A percentile compares a stretch with the other conserved stretches of the same genome.
Evolutionary conservation across 257 asterid genomes (phyloP).

Genomic region (Solanum lignicaule): DNA sequence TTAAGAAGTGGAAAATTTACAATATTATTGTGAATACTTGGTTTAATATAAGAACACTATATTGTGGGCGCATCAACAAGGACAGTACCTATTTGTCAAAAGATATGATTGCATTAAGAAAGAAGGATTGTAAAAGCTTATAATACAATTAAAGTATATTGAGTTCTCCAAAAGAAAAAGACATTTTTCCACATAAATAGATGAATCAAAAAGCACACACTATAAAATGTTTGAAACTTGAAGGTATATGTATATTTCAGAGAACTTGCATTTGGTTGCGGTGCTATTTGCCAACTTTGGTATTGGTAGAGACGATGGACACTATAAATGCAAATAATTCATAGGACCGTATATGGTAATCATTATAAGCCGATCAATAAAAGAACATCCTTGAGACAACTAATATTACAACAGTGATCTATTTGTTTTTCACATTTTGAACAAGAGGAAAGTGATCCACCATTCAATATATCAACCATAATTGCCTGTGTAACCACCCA

Average conservation of each 20-base stretch:
- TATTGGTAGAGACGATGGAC: background rate
- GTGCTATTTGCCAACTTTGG: background rate
- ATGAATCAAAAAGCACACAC: background rate
- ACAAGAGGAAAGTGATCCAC: background rate
- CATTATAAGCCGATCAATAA: background rate
- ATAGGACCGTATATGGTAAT: background rate
- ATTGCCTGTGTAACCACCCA: background rate
- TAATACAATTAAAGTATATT: background rate
- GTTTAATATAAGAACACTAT: background rate
- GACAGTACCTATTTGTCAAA: background rate
- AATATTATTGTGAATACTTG: background rate
- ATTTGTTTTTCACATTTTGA: background rate
- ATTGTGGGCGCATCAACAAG: background rate
- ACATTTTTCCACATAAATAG: background rate
- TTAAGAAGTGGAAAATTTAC: background rate
- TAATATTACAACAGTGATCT: background rate
- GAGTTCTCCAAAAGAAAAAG: background rate
- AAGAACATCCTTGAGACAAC: background rate
- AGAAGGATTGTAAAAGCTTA: background rate
- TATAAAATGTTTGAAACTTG: background rate
- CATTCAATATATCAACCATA: background rate
- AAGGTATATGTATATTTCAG: background rate
- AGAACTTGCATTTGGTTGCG: background rate
- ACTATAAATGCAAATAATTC: background rate
- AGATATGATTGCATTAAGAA: background rate